Evolutionary conservation across 768 basidiomycete species (phyloP).

Genomic region (Phlebiopsis flavidoalba): DNA sequence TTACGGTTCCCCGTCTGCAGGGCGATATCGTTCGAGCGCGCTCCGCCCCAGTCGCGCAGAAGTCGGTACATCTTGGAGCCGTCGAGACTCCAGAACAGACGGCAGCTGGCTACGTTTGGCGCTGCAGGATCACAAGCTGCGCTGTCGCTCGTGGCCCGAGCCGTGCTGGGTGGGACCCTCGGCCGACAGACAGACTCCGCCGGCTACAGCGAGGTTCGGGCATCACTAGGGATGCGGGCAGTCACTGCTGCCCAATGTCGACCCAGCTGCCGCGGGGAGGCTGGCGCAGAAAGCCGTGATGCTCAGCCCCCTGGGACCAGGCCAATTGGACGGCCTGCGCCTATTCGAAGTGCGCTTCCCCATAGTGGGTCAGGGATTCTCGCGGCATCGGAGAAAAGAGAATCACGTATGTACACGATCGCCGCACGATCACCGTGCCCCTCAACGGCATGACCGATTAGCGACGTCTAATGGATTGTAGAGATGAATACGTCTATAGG

Average conservation of each 20-base stretch:
- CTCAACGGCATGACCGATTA: neutral
- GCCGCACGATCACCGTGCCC: neutral
- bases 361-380: neutral
- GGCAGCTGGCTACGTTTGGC: conserved; percentile 50
- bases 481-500: neutral
- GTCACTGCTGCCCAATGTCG: conserved; percentile 31
- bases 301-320: conserved; percentile 49
- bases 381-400: neutral
- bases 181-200: conserved; percentile 19
- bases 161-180: conserved; percentile 35
- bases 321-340: conserved; percentile 58
- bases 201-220: conserved; percentile 31
- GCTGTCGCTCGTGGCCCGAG: conserved; percentile 37
- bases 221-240: conserved; percentile 46
- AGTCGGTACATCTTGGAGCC: conserved; percentile 56
- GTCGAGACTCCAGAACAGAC: conserved; percentile 40
- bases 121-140: conserved; percentile 44
- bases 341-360: conserved; percentile 35
- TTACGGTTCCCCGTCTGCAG: conserved; percentile 26
- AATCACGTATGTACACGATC: neutral
- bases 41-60: conserved; percentile 50
- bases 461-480: neutral
- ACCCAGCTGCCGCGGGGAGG: conserved; percentile 27
- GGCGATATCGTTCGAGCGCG: conserved; percentile 44
- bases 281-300: conserved; percentile 61